These are phyloP conservation scores for Coccinonectria pachysandricola DNA, from an alignment of 2,329 filamentous ascomycete genomes.

Conservation along the genomic window DNA sequence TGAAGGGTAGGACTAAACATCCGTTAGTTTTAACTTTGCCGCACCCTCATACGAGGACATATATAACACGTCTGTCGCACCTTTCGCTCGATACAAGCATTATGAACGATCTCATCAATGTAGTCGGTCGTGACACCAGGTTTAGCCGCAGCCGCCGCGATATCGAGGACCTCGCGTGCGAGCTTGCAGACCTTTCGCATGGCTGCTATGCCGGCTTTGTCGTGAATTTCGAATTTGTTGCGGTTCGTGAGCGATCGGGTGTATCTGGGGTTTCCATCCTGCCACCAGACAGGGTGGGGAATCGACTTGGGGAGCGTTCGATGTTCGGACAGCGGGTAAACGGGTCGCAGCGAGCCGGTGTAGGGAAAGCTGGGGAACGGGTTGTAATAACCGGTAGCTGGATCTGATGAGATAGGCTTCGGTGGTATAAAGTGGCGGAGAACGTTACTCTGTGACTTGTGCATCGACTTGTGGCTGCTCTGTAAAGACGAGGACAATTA, in stretches of 20 bases:
- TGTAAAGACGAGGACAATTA: slow-evolving; percentile 26
- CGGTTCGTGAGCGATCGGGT: slow-evolving; percentile 52
- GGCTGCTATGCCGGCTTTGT: slow-evolving; percentile 68
- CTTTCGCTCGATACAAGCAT: slow-evolving; percentile 84
- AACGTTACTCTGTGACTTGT: slow-evolving; percentile 66
- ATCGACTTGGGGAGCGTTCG: slow-evolving; percentile 72
- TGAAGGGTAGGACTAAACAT: slow-evolving; percentile 76
- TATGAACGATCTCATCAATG: slow-evolving; percentile 89
- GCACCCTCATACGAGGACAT: too few relatives aligned
- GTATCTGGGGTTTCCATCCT: slow-evolving; percentile 63
- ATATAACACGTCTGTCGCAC: too few relatives aligned
- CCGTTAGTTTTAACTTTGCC: slow-evolving; percentile 5
- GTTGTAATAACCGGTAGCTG: slow-evolving; percentile 83
- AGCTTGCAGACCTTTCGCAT: slow-evolving; percentile 90
- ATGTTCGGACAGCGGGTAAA: slow-evolving; percentile 70
- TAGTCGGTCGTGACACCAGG: slow-evolving; percentile 96
- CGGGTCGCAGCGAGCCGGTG: slow-evolving; percentile 71
- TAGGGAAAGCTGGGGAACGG: slow-evolving; percentile 83
- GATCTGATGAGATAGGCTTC: slow-evolving; percentile 79
- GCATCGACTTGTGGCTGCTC: slow-evolving; percentile 63
- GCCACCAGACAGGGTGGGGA: slow-evolving; percentile 75
- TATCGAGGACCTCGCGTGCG: slow-evolving; percentile 84
- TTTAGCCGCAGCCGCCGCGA: slow-evolving; percentile 70
- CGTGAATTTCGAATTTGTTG: slow-evolving; percentile 75
- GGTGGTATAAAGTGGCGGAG: slow-evolving; percentile 66